A percentile compares a stretch with the other conserved stretches of the same genome.
These are phyloP conservation scores for Globisporangium lucens DNA, from an alignment of 352 stramenopile genomes.

Conservation along the genomic window DNA sequence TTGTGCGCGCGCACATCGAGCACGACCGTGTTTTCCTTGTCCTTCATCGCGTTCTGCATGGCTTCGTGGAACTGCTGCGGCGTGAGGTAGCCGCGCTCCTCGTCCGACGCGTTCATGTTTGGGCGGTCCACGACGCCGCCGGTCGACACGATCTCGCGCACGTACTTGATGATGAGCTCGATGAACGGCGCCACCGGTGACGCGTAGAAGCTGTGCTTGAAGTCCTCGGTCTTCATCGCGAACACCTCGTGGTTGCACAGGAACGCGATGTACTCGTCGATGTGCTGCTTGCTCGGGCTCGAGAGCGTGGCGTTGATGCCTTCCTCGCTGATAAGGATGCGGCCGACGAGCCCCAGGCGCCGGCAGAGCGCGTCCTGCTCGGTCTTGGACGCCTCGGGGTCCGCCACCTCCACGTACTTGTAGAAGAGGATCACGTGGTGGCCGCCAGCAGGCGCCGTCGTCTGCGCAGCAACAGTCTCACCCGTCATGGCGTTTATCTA, in stretches of 20 bases:
- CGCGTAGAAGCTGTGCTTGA: conserved; percentile 64
- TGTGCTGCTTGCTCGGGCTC: conserved; percentile 29
- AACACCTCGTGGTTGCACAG: conserved; percentile 52
- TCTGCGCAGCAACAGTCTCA: neutral
- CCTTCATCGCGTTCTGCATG: conserved; percentile 36
- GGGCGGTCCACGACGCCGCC: conserved; percentile 44
- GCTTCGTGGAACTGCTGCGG: conserved; percentile 74
- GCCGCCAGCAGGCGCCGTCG: conserved; percentile 6
- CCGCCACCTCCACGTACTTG: conserved; percentile 60
- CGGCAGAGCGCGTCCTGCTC: conserved; percentile 53
- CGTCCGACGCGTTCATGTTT: conserved; percentile 52
- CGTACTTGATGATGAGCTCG: conserved; percentile 69
- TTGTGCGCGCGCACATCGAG: conserved; percentile 65
- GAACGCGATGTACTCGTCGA: conserved; percentile 68
- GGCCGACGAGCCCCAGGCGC: conserved; percentile 55
- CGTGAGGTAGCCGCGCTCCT: conserved; percentile 66
- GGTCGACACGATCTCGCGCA: conserved; percentile 78
- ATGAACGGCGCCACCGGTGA: conserved; percentile 41
- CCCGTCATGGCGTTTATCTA: neutral
- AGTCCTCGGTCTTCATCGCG: conserved; percentile 59
- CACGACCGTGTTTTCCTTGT: conserved; percentile 50
- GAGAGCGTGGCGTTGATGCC: conserved; percentile 83
- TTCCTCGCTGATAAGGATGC: conserved; percentile 77
- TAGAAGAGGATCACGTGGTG: conserved; percentile 74
- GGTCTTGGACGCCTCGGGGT: conserved; percentile 33